A percentile compares a stretch with the other conserved stretches of the same genome.
Conservation (phyloP, 1,139 yeast species). For the Pneumocystis murina region DNA sequence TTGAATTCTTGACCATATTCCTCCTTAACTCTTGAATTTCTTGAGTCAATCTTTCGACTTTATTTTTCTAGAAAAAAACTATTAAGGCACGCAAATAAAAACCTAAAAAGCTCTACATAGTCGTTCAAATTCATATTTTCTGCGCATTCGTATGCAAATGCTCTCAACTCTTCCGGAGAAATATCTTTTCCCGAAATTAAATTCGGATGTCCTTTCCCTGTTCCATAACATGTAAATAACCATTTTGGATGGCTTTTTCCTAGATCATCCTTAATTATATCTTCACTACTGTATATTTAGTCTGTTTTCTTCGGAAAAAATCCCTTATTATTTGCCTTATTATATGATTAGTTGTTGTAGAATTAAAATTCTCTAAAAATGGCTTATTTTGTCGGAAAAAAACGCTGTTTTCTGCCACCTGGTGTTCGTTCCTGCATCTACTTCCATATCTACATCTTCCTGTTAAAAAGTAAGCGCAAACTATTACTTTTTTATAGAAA, state of each 20-base stretch:
- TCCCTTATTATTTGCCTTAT: neutral
- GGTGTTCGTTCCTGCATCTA: neutral
- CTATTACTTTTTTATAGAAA: neutral
- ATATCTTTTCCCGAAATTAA: constrained; percentile 8
- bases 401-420: neutral
- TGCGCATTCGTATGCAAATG: constrained; percentile 2
- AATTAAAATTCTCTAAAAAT: neutral
- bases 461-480: neutral
- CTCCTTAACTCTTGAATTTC: neutral
- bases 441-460: neutral
- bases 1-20: neutral
- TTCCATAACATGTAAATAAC: constrained; percentile 8
- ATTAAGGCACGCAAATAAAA: neutral
- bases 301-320: neutral
- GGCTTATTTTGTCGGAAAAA: neutral
- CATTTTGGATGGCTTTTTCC: constrained; percentile 5
- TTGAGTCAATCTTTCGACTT: neutral
- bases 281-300: neutral
- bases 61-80: neutral
- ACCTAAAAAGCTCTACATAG: neutral
- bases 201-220: constrained; percentile 4
- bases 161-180: constrained; percentile 7
- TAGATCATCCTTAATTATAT: constrained; percentile 1
- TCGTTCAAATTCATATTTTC: neutral
- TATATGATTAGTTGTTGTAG: neutral